Evolutionary conservation across 805 yeast genomes (phyloP), one percentile per base, ranked within the genome.

Genomic region (Lachancea lanzarotensis): DNA sequence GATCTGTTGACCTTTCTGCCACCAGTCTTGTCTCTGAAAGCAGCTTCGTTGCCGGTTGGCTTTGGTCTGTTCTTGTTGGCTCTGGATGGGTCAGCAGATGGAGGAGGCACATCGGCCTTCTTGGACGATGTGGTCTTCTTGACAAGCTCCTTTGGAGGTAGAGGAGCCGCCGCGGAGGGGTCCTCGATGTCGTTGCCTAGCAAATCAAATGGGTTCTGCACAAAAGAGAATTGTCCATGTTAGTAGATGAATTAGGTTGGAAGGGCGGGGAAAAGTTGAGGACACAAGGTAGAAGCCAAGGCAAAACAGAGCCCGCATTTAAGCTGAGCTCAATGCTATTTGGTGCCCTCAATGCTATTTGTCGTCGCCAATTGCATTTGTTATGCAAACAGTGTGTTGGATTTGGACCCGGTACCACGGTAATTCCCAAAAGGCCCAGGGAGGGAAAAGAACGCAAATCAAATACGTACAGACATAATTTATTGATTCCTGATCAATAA

Each of bases 131-230:
- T 82, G 70, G 71, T 70, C 74, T 81, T 78, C 79, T 82, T 87
- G 66, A 84, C 93, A 54, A 85, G 67, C 70, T 85, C 95, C 74
- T 71, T 82, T 64, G 86, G 81, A 30, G 69, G 63, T 25, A 35
- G 44, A 46, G 72, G 65, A 45, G 68, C 66, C 52, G 78, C 78
- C 45, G 73, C 72, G 63, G 73, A 77, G 60, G 79, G 84, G 70
- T 82, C 95, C 67, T 84, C 90, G 60, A 84, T 86, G 75, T 86
- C 95, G 80, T 86, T 85, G 69, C 76, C 93, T 74, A 85, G 76
- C 70, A 84, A 78, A 70, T 78, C 85, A 71, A 74, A 85, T 68
- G 86, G 85, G 75, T 85, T 85, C 87, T 82, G 38, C 27, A 26
- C 3, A 10, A 13, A 19, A 3, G 19, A 10, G 16, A 18, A n/a